Conservation (phyloP, 2,329 filamentous ascomycete genomes). For the Xenoacremonium recifei region DNA sequence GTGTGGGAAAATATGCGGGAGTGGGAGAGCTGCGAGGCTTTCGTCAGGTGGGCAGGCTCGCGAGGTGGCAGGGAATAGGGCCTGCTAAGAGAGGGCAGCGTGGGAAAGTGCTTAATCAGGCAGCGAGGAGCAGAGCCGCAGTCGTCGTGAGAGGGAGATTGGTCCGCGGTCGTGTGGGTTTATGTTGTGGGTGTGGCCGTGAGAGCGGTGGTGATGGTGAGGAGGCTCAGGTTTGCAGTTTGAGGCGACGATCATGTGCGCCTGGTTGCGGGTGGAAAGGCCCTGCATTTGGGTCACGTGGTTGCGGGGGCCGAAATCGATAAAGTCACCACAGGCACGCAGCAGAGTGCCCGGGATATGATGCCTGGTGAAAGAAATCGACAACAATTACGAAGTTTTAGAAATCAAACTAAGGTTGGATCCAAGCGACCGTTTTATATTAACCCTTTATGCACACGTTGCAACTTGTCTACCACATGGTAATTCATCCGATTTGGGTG, state of each 20-base stretch:
- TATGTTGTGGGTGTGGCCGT: not conserved
- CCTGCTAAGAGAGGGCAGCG: not conserved
- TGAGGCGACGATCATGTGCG: conserved; percentile 31
- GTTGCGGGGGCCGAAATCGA: too few species aligned
- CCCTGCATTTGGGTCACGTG: conserved; percentile 32
- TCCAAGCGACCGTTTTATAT: too few species aligned
- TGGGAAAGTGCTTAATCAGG: not conserved
- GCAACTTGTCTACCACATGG: too few species aligned
- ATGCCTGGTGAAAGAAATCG: too few species aligned
- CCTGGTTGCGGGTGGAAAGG: conserved; percentile 23
- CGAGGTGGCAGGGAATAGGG: conserved; percentile 13
- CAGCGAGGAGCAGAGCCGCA: not conserved
- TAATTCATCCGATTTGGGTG: too few species aligned
- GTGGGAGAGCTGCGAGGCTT: conserved; percentile 5
- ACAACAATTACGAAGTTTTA: too few species aligned
- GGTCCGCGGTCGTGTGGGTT: conserved; percentile 6
- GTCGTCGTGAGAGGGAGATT: not conserved
- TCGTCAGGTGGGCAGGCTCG: conserved; percentile 19
- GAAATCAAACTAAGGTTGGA: too few species aligned
- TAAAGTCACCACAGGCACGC: too few species aligned
- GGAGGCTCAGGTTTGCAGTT: conserved; percentile 26
- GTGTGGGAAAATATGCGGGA: conserved; percentile 20
- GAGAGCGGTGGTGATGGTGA: conserved; percentile 15
- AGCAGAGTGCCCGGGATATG: too few species aligned
- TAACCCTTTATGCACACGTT: too few species aligned